A percentile compares a stretch with the other conserved stretches of the same genome.
These are phyloP conservation scores for Agrocybe praecox DNA, from an alignment of 768 basidiomycete genomes.

Conservation along the genomic window DNA sequence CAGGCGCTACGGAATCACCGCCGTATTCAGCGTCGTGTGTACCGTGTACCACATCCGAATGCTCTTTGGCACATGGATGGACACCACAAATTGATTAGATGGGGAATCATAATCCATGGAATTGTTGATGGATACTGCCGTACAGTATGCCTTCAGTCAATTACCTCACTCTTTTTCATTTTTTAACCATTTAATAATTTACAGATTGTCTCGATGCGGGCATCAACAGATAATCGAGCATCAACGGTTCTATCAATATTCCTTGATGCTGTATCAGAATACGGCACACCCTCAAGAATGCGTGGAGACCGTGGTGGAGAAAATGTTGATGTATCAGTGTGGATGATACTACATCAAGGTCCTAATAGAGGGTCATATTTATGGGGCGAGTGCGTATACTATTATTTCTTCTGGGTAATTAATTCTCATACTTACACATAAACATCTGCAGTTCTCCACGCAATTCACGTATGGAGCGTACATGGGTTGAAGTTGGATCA, in stretches of 20 bases:
- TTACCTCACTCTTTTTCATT: too few species aligned
- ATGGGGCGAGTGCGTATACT: slow-evolving; percentile 27
- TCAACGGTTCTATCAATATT: slow-evolving; percentile 28
- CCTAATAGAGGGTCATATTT: slow-evolving; percentile 27
- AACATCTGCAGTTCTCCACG: slow-evolving; percentile 26
- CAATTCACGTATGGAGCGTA: slow-evolving; percentile 40
- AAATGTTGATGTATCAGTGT: slow-evolving; percentile 31
- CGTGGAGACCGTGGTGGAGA: slow-evolving; percentile 37
- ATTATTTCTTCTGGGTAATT: background rate
- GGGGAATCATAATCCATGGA: slow-evolving; percentile 18
- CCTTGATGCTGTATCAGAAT: slow-evolving; percentile 16
- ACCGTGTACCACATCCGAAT: slow-evolving; percentile 11
- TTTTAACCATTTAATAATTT: too few species aligned
- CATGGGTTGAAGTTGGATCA: slow-evolving; percentile 40
- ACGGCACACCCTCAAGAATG: slow-evolving; percentile 30
- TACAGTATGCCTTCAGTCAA: slow-evolving; percentile 2
- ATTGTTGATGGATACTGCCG: slow-evolving; percentile 13
- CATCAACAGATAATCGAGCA: slow-evolving; percentile 29
- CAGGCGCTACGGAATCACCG: background rate
- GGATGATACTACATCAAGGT: slow-evolving; percentile 36
- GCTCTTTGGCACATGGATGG: slow-evolving; percentile 18
- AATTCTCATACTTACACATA: background rate
- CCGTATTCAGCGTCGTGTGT: background rate
- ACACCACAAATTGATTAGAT: slow-evolving; percentile 17
- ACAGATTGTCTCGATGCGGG: slow-evolving; percentile 27